Percentiles rank a stretch among this genome's conserved stretches.
These are phyloP conservation scores for Agastache rugosa DNA, from an alignment of 257 asterid genomes.

Conservation along the genomic window DNA sequence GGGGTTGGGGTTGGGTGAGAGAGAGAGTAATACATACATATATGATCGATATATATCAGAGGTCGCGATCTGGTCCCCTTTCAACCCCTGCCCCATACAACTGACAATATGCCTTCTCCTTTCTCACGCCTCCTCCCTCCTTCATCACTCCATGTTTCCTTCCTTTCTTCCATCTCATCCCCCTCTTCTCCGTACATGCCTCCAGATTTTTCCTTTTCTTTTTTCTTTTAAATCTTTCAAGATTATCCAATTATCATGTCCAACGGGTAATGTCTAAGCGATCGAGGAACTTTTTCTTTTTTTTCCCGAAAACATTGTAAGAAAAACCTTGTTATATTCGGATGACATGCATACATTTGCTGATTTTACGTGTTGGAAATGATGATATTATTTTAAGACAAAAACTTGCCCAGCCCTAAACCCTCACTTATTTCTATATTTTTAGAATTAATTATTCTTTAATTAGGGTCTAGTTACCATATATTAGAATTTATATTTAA, in stretches of 20 bases:
- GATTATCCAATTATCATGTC: neutral
- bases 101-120: slow-evolving; percentile 44
- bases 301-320: too few relatives aligned
- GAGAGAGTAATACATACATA: neutral
- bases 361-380: too few relatives aligned
- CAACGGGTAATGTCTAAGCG: neutral
- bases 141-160: slow-evolving; percentile 28
- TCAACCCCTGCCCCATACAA: slow-evolving; percentile 20
- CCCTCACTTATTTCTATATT: too few relatives aligned
- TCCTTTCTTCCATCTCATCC: neutral
- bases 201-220: too few relatives aligned
- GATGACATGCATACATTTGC: too few relatives aligned
- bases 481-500: too few relatives aligned
- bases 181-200: neutral
- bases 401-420: too few relatives aligned
- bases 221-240: neutral
- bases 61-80: slow-evolving; percentile 48
- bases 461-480: too few relatives aligned
- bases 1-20: slow-evolving; percentile 10
- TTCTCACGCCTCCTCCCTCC: slow-evolving; percentile 42
- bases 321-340: too few relatives aligned
- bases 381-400: too few relatives aligned
- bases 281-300: neutral
- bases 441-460: too few relatives aligned
- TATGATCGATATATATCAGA: slow-evolving; percentile 10